phyloP scores from a whole-genome alignment of 2,329 filamentous ascomycete genomes.

The Diaporthe destruens region DNA sequence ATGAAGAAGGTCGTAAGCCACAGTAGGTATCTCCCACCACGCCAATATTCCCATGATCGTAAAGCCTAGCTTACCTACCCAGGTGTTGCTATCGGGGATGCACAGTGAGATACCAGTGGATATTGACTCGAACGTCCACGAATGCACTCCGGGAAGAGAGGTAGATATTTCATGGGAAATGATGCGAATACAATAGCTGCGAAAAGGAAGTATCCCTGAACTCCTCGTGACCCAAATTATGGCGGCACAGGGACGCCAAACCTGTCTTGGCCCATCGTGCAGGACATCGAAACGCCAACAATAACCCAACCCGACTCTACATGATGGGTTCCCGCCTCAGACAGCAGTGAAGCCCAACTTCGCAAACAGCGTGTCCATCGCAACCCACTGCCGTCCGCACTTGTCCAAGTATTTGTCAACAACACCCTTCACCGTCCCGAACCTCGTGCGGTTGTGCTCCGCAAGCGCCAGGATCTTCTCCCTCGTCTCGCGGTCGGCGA shows the following conservation, averaged over 20 bases:
- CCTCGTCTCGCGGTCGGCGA: slow-evolving; percentile 62
- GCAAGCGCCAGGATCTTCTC: slow-evolving; percentile 79
- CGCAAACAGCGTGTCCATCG: slow-evolving; percentile 89
- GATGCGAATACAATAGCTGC: neutral
- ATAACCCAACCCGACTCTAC: slow-evolving; percentile 18
- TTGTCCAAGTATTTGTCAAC: slow-evolving; percentile 89
- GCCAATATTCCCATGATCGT: neutral
- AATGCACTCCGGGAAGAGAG: neutral
- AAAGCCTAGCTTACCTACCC: neutral
- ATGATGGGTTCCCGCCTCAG: slow-evolving; percentile 25
- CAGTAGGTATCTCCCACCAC: neutral
- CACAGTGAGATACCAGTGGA: neutral
- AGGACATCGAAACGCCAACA: neutral
- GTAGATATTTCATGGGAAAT: neutral
- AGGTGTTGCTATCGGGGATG: neutral
- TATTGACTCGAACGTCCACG: too few species aligned
- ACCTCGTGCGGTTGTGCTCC: slow-evolving; percentile 85
- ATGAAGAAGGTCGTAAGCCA: neutral
- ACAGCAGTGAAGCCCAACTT: slow-evolving; percentile 67
- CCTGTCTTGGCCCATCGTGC: neutral
- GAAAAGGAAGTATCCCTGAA: neutral
- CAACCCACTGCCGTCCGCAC: slow-evolving; percentile 92
- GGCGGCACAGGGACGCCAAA: neutral
- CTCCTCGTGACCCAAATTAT: slow-evolving; percentile 17
- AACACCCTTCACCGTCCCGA: slow-evolving; percentile 79